These are phyloP conservation scores for Lophiostoma macrostomum DNA, from an alignment of 495 filamentous ascomycete species.

Conservation along the genomic window DNA sequence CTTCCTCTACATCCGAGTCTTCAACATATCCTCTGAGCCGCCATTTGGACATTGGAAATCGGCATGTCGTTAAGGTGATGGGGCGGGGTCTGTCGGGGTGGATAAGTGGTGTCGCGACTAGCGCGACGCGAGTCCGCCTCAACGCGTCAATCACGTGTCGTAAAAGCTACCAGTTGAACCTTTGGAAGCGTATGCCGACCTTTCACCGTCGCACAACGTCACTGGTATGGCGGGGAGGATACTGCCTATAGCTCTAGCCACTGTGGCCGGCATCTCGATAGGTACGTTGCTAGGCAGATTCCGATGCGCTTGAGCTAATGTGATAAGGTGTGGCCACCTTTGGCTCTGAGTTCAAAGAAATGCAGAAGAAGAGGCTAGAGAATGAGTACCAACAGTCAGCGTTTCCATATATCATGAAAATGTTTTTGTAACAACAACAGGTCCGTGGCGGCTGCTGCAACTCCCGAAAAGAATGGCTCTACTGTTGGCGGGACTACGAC, in stretches of 20 bases:
- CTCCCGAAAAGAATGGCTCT: background rate
- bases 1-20: constrained; percentile 34
- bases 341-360: constrained; percentile 20
- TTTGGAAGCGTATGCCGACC: too few species aligned
- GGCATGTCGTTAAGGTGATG: constrained; percentile 25
- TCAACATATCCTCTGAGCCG: constrained; percentile 26
- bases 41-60: constrained; percentile 32
- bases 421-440: too few species aligned
- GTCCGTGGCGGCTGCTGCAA: background rate
- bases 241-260: constrained; percentile 20
- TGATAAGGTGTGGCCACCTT: constrained; percentile 21
- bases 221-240: constrained; percentile 15
- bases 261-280: constrained; percentile 18
- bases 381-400: constrained; percentile 24
- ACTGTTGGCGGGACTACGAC: background rate
- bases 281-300: constrained; percentile 13
- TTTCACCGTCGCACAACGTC: background rate
- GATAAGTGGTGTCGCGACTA: background rate
- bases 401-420: too few species aligned
- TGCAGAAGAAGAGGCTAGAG: constrained; percentile 16
- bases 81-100: background rate
- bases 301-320: background rate
- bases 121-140: background rate
- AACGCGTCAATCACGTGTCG: background rate
- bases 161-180: too few species aligned